These are phyloP conservation scores for Skeletonema grethae DNA, from an alignment of 108 stramenopile species.

Conservation along the genomic window DNA sequence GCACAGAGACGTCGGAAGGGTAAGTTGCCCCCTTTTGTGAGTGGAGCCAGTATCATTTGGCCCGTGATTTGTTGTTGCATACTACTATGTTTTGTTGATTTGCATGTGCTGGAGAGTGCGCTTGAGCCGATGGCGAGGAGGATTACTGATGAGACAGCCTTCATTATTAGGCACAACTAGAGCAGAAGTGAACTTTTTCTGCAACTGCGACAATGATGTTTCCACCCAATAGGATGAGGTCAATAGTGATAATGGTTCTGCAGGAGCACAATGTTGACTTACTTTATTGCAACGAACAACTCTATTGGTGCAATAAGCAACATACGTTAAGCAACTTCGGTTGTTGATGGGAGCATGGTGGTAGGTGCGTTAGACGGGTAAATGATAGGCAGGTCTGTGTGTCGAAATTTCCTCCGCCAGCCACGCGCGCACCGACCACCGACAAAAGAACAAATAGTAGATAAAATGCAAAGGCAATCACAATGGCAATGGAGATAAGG, in stretches of 20 bases:
- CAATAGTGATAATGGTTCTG: no score
- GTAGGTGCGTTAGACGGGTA: background rate
- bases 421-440: no score
- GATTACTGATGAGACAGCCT: background rate
- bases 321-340: no score
- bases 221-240: no score
- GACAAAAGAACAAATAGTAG: no score
- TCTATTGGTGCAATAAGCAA: no score
- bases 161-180: background rate
- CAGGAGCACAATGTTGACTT: no score
- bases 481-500: no score
- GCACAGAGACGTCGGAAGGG: slow-evolving; percentile 52
- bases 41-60: slow-evolving; percentile 49
- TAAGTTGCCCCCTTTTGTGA: slow-evolving; percentile 47
- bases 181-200: no score
- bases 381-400: background rate
- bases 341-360: background rate
- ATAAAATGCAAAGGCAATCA: no score
- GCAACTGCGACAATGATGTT: no score
- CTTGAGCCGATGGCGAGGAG: background rate
- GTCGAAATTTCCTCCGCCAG: background rate
- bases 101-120: background rate
- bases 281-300: no score
- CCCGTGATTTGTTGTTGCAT: slow-evolving; percentile 3
- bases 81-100: background rate